Evolutionary conservation across 371 early-diverging fungal genomes (phyloP).

Genomic region (Mycotypha africana): DNA sequence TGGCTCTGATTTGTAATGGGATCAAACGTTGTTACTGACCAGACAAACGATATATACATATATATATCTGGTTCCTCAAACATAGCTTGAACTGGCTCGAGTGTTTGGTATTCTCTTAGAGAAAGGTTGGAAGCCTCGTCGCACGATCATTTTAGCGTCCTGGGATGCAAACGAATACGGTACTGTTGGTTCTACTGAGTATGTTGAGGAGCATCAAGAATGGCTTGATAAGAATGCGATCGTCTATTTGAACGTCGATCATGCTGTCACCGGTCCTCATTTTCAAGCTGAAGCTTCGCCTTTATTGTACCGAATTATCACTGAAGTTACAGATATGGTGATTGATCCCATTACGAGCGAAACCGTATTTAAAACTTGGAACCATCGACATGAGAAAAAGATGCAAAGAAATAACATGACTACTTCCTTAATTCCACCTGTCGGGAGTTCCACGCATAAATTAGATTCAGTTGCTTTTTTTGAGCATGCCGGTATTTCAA

Average conservation of each 20-base stretch:
- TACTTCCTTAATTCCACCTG: constrained; percentile 24
- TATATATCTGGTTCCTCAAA: too few relatives aligned
- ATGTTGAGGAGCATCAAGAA: constrained; percentile 58
- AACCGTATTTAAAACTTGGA: constrained; percentile 52
- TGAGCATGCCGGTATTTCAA: constrained; percentile 55
- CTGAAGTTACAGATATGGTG: constrained; percentile 44
- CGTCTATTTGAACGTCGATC: constrained; percentile 59
- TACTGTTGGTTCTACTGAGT: constrained; percentile 63
- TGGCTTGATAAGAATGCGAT: constrained; percentile 49
- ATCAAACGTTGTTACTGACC: too few relatives aligned
- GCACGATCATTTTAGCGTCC: constrained; percentile 58
- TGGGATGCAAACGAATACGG: constrained; percentile 74
- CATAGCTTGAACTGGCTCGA: constrained; percentile 51
- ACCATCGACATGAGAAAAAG: constrained; percentile 7
- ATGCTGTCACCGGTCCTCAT: constrained; percentile 39
- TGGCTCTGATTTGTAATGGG: too few relatives aligned
- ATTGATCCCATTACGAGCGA: constrained; percentile 42
- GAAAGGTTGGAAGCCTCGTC: constrained; percentile 63
- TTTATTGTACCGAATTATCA: constrained; percentile 38
- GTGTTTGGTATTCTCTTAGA: constrained; percentile 48
- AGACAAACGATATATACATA: too few relatives aligned
- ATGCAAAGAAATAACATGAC: constrained; percentile 3
- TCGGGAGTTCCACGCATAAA: constrained; percentile 19
- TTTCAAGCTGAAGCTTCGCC: constrained; percentile 53
- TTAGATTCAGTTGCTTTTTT: constrained; percentile 55